phyloP scores from a whole-genome alignment of 176 grass and related monocot genomes.

The Oryza glaberrima region DNA sequence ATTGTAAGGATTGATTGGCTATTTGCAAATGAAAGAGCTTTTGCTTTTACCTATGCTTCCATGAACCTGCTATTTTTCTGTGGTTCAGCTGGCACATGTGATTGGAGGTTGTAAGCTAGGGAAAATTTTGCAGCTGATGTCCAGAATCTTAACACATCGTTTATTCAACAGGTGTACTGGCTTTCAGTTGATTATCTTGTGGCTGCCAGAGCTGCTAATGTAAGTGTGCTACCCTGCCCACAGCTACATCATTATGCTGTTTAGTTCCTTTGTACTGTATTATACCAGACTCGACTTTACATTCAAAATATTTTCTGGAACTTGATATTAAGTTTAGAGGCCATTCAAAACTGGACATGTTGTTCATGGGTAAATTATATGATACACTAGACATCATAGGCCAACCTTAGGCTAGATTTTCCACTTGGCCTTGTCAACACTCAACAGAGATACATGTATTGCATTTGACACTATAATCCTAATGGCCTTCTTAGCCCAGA shows the following conservation, averaged over 20 bases:
- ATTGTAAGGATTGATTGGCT: background rate
- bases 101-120: background rate
- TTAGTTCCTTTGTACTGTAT: constrained; percentile 39
- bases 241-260: constrained; percentile 11
- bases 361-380: background rate
- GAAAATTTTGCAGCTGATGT: constrained; percentile 34
- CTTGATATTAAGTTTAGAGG: background rate
- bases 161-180: constrained; percentile 88
- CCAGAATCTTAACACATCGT: constrained; percentile 32
- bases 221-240: constrained; percentile 43
- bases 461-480: background rate
- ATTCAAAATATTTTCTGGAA: constrained; percentile 20
- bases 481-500: background rate
- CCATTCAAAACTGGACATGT: background rate
- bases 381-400: background rate
- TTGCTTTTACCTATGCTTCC: constrained; percentile 17
- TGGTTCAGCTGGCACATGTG: constrained; percentile 16
- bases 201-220: constrained; percentile 76
- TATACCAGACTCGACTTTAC: constrained; percentile 12
- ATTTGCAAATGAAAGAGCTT: constrained; percentile 7
- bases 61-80: constrained; percentile 5
- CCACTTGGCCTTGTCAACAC: background rate
- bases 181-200: constrained; percentile 92
- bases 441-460: background rate
- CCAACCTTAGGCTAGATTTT: background rate